These are phyloP conservation scores for Medicago arabica DNA, from an alignment of 306 rosid species.

Conservation along the genomic window DNA sequence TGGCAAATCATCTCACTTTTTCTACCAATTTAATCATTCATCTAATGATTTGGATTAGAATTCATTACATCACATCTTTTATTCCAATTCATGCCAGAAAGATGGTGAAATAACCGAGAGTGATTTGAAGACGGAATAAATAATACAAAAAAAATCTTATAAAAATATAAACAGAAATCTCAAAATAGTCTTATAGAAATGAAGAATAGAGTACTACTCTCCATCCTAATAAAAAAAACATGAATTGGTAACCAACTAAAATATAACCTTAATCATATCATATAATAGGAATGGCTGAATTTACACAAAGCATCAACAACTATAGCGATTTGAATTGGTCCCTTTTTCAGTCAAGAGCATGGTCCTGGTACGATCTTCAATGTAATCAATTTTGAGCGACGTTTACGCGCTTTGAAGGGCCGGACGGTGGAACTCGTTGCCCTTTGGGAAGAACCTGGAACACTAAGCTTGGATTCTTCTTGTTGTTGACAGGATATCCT, in stretches of 20 bases:
- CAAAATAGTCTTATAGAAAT: not conserved
- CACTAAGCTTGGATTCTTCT: slow-evolving; percentile 1
- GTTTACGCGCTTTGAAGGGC: slow-evolving; percentile 4
- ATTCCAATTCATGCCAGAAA: not conserved
- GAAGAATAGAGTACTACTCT: not conserved
- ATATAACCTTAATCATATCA: not conserved
- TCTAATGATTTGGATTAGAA: not conserved
- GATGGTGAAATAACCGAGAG: not conserved
- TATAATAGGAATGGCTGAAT: not conserved
- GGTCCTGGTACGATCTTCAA: not conserved
- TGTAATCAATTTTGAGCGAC: not conserved
- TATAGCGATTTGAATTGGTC: not conserved
- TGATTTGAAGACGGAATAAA: not conserved
- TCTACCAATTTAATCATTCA: not conserved
- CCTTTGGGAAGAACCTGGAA: slow-evolving; percentile 11
- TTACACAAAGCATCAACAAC: not conserved
- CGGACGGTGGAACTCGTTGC: not conserved
- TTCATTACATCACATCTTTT: not conserved
- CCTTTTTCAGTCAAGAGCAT: no score
- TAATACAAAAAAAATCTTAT: not conserved
- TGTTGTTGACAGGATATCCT: not conserved
- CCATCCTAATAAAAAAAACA: not conserved
- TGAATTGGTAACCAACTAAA: not conserved
- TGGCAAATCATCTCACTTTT: not conserved
- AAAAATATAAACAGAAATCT: not conserved